Conservation (phyloP, 257 asterid genomes). For the Solanum sejunctum region DNA sequence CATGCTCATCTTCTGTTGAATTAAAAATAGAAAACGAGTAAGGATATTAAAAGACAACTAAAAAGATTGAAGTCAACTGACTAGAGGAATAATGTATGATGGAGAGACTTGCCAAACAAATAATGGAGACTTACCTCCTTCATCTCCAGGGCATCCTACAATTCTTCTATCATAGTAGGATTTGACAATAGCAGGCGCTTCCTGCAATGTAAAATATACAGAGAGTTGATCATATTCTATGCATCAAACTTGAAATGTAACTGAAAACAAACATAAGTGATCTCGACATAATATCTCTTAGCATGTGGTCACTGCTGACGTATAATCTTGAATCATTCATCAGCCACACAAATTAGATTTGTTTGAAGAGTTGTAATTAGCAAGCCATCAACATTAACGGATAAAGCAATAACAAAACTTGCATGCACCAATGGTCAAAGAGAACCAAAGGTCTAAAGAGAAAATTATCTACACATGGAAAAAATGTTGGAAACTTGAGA, state of each 20-base stretch:
- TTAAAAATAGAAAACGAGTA: background rate
- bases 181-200: conserved; percentile 65
- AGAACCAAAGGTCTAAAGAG: background rate
- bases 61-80: background rate
- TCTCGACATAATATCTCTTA: background rate
- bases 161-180: conserved; percentile 71
- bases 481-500: background rate
- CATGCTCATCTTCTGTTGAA: conserved; percentile 89
- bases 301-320: background rate
- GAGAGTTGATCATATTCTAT: background rate
- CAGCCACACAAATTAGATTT: background rate
- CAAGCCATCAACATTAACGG: background rate
- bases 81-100: background rate
- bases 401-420: background rate
- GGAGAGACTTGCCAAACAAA: background rate
- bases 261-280: background rate
- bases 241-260: background rate
- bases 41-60: background rate
- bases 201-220: conserved; percentile 25
- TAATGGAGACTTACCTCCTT: conserved; percentile 52
- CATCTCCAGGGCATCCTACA: conserved; percentile 94
- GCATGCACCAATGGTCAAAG: background rate
- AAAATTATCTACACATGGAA: background rate
- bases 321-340: background rate
- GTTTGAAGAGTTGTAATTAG: background rate